Conservation (phyloP, 805 yeast genomes). For the Metschnikowia orientalis region DNA sequence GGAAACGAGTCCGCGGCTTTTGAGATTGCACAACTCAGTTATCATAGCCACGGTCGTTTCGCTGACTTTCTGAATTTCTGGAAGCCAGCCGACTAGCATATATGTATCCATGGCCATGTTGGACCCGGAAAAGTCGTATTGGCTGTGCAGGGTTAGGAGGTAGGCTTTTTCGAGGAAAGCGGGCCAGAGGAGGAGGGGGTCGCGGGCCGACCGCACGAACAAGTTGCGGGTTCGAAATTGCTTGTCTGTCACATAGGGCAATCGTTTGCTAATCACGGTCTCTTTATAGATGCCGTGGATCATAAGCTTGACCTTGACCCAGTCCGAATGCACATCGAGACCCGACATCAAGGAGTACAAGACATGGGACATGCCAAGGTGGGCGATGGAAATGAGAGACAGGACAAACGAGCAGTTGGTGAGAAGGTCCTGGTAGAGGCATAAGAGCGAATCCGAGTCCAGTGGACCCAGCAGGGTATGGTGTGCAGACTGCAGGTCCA, state of each 20-base stretch:
- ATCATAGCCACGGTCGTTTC: slow-evolving; percentile 29
- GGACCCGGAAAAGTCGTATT: slow-evolving; percentile 67
- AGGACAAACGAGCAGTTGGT: slow-evolving; percentile 77
- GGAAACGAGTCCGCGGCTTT: slow-evolving; percentile 35
- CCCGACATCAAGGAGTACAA: slow-evolving; percentile 21
- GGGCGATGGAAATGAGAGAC: slow-evolving; percentile 50
- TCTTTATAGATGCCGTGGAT: slow-evolving; percentile 53
- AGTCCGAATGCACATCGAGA: slow-evolving; percentile 16
- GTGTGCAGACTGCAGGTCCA: background rate
- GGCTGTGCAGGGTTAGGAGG: slow-evolving; percentile 51
- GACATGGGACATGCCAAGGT: slow-evolving; percentile 12
- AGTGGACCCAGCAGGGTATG: background rate
- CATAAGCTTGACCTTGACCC: slow-evolving; percentile 33
- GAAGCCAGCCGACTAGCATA: slow-evolving; percentile 66
- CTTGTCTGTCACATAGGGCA: slow-evolving; percentile 34
- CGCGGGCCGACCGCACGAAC: slow-evolving; percentile 34
- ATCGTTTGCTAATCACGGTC: slow-evolving; percentile 43
- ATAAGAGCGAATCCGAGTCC: slow-evolving; percentile 1
- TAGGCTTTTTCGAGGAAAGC: slow-evolving; percentile 77
- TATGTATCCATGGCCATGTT: slow-evolving; percentile 70
- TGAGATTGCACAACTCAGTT: slow-evolving; percentile 20
- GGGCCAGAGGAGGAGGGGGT: slow-evolving; percentile 50
- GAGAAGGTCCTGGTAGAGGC: slow-evolving; percentile 46
- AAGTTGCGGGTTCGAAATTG: slow-evolving; percentile 22
- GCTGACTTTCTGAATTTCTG: slow-evolving; percentile 45